Evolutionary conservation across 306 rosid species (phyloP), one percentile per base, ranked within the genome.

Genomic region (Morella rubra): DNA sequence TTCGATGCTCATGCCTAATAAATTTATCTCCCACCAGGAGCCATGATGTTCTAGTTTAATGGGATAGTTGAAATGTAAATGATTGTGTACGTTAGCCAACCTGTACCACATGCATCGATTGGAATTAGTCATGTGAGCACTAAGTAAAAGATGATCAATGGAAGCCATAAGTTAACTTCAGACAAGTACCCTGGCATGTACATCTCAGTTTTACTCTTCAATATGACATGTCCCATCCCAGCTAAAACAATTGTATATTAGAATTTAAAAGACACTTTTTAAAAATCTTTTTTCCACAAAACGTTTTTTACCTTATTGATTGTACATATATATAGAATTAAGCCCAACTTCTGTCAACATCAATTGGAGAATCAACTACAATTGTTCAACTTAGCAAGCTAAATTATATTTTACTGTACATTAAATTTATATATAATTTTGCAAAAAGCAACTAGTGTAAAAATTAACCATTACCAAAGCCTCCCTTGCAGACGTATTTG

Each of bases 401-500:
- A 44, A 81, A 76, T 52, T 49, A 64, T 10, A 15, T 52, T 49
- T 69, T 10, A 15, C 1, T 18, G 14, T 0, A 18, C 44, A 65
- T 58, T 16, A 0, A 55, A 16, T 19, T 19, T 40, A 64, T 27
- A 24, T 64, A 69, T 69, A 37, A 52, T 47, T 19, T 22, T 47
- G 2, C 13, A 62, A 44, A 18, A 8, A 68, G 41, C 44, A 20
- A 10, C 14, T 10, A 9, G 5, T 11, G 13, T 20, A 12, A 69
- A 14, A 16, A 46, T 7, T 37, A 72, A 67, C 71, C 6, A 56
- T 83, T 92, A 96, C 99, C 99, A 96, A 86, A 45, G 98, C 98
- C 77, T 96, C 99, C 83, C 93, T 78, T 78, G 99, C 42, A 27
- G 98, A 92, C 20, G 93, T 91, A 82, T 86, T 87, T 15, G 93